A percentile compares a stretch with the other conserved stretches of the same genome.
Evolutionary conservation across 345 rosid species (phyloP).

Genomic region (Pugionium cornutum): DNA sequence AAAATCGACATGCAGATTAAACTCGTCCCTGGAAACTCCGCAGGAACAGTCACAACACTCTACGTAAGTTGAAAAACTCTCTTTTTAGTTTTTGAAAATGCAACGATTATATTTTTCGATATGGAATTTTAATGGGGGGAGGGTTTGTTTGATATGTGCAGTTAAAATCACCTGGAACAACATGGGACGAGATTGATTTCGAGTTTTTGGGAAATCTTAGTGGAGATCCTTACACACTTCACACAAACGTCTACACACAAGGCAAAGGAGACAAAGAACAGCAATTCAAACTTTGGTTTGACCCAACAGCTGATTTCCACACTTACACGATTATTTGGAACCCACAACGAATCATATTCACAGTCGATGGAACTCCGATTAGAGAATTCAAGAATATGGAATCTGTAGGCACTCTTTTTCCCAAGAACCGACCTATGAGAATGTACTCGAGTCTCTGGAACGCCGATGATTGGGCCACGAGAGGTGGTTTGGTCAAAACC

Average conservation of each 20-base stretch:
- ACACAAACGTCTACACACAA: slow-evolving; percentile 39
- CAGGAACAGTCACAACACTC: slow-evolving; percentile 34
- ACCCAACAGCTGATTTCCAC: slow-evolving; percentile 60
- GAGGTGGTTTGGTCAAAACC: no score
- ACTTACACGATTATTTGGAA: slow-evolving; percentile 63
- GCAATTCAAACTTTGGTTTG: slow-evolving; percentile 69
- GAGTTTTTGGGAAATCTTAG: slow-evolving; percentile 58
- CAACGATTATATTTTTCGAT: no score
- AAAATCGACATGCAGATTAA: no score
- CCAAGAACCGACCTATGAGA: slow-evolving; percentile 55
- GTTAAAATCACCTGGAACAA: slow-evolving; percentile 60
- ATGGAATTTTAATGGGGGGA: no score
- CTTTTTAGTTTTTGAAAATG: neutral
- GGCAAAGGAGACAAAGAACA: slow-evolving; percentile 70
- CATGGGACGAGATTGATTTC: slow-evolving; percentile 73
- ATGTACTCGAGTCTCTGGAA: slow-evolving; percentile 51
- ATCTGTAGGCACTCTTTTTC: slow-evolving; percentile 51
- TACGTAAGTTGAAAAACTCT: slow-evolving; percentile 40
- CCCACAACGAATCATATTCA: slow-evolving; percentile 58
- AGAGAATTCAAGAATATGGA: slow-evolving; percentile 66
- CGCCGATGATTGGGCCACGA: no score
- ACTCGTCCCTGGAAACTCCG: no score
- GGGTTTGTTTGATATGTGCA: slow-evolving; percentile 6
- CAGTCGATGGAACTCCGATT: slow-evolving; percentile 58
- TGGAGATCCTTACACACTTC: no score